Conservation (phyloP, 2,329 filamentous ascomycete species). For the Cladophialophora immunda region DNA sequence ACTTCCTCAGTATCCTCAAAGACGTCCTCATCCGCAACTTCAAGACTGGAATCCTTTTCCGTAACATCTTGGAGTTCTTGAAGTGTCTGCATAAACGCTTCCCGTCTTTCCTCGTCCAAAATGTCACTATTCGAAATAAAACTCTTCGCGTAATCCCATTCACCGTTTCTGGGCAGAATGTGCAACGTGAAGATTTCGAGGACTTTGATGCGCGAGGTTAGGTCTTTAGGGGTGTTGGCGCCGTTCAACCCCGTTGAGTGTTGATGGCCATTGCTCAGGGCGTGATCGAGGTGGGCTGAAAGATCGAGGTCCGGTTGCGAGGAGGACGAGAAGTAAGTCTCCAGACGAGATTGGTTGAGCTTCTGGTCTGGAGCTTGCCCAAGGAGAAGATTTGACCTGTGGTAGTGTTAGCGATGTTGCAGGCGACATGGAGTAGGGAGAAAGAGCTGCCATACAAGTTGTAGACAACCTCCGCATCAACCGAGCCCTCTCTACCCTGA, state of each 20-base stretch:
- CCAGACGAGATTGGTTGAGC: conserved; percentile 85
- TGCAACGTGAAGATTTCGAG: conserved; percentile 95
- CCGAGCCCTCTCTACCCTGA: conserved; percentile 84
- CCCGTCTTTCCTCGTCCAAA: conserved; percentile 88
- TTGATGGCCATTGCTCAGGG: conserved; percentile 47
- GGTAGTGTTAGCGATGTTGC: conserved; percentile 10
- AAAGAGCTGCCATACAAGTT: conserved; percentile 53
- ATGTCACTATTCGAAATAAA: conserved; percentile 88
- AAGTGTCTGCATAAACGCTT: conserved; percentile 86
- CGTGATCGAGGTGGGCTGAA: conserved; percentile 63
- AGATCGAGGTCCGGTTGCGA: conserved; percentile 74
- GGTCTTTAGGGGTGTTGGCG: conserved; percentile 82
- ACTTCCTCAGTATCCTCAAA: conserved; percentile 61
- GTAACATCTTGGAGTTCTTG: conserved; percentile 86
- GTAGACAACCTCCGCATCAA: conserved; percentile 89
- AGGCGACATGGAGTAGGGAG: neutral
- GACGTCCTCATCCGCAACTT: conserved; percentile 31
- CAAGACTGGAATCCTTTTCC: conserved; percentile 46
- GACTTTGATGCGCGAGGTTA: conserved; percentile 86
- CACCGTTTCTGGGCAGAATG: conserved; percentile 88
- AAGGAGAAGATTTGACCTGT: conserved; percentile 84
- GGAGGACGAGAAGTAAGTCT: conserved; percentile 84
- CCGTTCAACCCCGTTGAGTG: conserved; percentile 61
- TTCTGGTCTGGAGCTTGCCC: conserved; percentile 86
- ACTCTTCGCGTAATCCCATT: conserved; percentile 94